Conservation (phyloP, 176 grass and related monocot genomes). For the Avena eriantha region DNA sequence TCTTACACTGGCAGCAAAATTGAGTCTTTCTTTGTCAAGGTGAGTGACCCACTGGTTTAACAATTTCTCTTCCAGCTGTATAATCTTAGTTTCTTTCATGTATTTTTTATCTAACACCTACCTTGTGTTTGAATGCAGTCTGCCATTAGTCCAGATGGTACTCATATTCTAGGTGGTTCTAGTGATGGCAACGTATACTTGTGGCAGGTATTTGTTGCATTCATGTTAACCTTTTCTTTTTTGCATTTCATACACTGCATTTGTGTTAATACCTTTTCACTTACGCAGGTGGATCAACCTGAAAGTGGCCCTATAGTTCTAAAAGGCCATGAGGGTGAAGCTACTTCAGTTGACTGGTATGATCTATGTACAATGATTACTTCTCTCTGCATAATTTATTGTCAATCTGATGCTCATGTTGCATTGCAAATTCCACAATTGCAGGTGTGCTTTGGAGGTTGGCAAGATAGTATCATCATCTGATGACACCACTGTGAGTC, state of each 20-base stretch:
- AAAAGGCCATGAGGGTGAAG: conserved; percentile 86
- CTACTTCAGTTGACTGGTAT: conserved; percentile 90
- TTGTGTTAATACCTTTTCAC: conserved; percentile 9
- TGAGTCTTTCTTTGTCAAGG: conserved; percentile 97
- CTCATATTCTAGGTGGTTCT: conserved; percentile 87
- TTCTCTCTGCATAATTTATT: not conserved
- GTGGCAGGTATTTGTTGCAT: conserved; percentile 73
- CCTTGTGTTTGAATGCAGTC: conserved; percentile 52
- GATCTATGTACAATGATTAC: not conserved
- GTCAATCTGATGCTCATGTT: conserved; percentile 23
- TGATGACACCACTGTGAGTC: conserved; percentile 83
- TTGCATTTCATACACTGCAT: conserved; percentile 7
- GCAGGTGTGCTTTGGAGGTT: conserved; percentile 80
- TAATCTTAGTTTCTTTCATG: conserved; percentile 16
- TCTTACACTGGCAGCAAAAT: conserved; percentile 85
- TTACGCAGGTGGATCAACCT: conserved; percentile 71
- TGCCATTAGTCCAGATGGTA: conserved; percentile 85
- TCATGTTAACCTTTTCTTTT: not conserved
- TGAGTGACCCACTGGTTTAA: conserved; percentile 7
- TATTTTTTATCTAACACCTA: conserved; percentile 22
- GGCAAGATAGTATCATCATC: conserved; percentile 87
- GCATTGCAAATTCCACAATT: conserved; percentile 36
- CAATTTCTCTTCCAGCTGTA: not conserved
- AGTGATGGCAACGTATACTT: conserved; percentile 86
- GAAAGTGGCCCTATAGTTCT: conserved; percentile 57